Evolutionary conservation across 257 asterid genomes (phyloP), one percentile per base, ranked within the genome.

Genomic region (Verbascum thapsus): DNA sequence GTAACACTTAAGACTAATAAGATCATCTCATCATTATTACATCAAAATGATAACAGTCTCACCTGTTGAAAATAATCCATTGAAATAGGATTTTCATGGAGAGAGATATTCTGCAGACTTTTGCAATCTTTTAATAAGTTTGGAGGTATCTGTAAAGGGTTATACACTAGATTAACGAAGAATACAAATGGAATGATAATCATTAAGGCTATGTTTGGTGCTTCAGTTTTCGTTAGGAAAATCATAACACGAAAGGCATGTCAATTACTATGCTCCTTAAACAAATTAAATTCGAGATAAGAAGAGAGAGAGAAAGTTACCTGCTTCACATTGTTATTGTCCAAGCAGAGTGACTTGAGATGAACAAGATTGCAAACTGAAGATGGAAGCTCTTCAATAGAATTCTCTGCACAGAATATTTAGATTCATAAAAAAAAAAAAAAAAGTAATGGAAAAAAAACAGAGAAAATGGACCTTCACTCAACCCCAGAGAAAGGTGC

Each of bases 51-150:
- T 23, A 17, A 17, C 18, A 37, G 18, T 68, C 62, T 50, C 54
- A 91, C 96, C 95, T 84, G 94, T 72, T 89, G 95, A 78, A 92
- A 92, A 65, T 74, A 68, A 73, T 89, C 97, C 99, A 89, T 87
- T 3, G 95, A 85, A 58, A 89, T 92, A 44, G 99, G 97, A 76
- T 92, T 92, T 60, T 86, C 83, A 71, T 92, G 99, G 59, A 92
- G 91, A 57, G 95, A 84, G 51, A 89, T 85, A 61, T 72, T 92
- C 68, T 92, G 99, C 63, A 92, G 78, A 61, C 94, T 72, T 74
- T 76, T 85, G 91, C 97, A 92, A 58, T 87, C 97, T 74, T 61
- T 87, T 74, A 89, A 69, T 58, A 92, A 67, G 74, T 76, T 87
- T 58, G 81, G 74, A 67, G 97, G 99, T 56, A 92, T 82, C 99